Conservation (phyloP, 1,139 yeast species). For the Sugiyamaella japonica region DNA sequence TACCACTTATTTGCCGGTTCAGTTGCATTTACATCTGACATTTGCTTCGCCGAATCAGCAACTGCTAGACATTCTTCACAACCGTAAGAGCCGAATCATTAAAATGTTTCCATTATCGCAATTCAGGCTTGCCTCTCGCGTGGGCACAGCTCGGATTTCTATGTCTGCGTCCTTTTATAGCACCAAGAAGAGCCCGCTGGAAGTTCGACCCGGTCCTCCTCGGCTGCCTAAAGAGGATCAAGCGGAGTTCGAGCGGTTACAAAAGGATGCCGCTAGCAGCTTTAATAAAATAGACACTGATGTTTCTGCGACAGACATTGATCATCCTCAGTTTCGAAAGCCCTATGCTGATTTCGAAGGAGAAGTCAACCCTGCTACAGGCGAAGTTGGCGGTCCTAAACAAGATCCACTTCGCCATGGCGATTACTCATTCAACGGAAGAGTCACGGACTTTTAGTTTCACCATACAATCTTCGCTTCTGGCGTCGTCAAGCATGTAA, state of each 20-base stretch:
- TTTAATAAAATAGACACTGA: constrained; percentile 67
- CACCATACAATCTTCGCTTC: background rate
- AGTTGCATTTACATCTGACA: background rate
- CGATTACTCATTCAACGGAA: constrained; percentile 93
- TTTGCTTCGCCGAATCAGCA: too few relatives aligned
- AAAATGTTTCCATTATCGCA: background rate
- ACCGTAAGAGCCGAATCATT: background rate
- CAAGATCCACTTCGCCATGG: constrained; percentile 94
- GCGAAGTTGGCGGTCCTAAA: constrained; percentile 98
- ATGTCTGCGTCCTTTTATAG: background rate
- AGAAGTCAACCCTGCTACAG: constrained; percentile 86
- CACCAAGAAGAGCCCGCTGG: constrained; percentile 8
- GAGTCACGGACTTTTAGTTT: constrained; percentile 83
- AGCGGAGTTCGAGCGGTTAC: constrained; percentile 86
- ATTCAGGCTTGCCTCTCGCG: background rate
- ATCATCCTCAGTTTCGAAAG: constrained; percentile 69
- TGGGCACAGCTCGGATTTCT: background rate
- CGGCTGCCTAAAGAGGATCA: constrained; percentile 82
- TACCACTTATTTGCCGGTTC: background rate
- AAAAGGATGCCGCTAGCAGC: constrained; percentile 77
- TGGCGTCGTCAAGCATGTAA: background rate
- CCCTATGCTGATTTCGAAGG: constrained; percentile 96
- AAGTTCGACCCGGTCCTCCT: constrained; percentile 71
- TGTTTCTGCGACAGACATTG: constrained; percentile 53
- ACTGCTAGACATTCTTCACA: too few relatives aligned